Conservation (phyloP, 163 green algal genomes). For the Chloromonas sp. region DNA sequence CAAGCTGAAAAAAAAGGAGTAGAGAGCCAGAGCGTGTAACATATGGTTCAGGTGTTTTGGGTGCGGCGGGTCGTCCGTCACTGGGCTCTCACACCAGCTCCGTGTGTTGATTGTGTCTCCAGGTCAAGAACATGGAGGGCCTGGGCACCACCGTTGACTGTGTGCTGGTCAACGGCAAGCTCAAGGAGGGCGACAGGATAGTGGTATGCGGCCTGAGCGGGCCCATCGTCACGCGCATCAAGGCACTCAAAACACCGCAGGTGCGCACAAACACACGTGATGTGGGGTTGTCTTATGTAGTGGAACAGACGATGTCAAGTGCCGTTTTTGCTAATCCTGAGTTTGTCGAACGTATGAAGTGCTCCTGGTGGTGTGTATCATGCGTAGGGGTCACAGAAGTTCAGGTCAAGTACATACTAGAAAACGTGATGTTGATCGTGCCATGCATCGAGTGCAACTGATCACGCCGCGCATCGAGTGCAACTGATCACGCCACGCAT, state of each 20-base stretch:
- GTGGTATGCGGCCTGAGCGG: constrained; percentile 88
- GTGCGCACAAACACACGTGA: constrained; percentile 23
- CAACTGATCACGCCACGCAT: no score
- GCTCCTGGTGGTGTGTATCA: no score
- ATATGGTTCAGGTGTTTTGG: no score
- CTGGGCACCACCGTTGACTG: constrained; percentile 93
- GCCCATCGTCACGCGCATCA: constrained; percentile 87
- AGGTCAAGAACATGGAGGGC: constrained; percentile 95
- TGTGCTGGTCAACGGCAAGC: constrained; percentile 86
- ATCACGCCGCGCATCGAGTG: no score
- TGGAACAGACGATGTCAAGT: neutral
- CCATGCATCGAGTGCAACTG: no score
- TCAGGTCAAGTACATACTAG: no score
- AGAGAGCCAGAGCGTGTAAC: neutral
- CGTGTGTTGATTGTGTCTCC: constrained; percentile 8
- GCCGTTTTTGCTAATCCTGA: constrained; percentile 54
- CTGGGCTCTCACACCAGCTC: no score
- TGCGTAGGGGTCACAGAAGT: no score
- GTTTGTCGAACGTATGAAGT: no score
- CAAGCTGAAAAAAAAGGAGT: neutral
- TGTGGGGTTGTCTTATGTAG: neutral
- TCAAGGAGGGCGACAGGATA: constrained; percentile 83
- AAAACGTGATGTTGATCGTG: no score
- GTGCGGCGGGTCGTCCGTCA: no score
- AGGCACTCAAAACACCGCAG: constrained; percentile 89